phyloP scores from a whole-genome alignment of 2,329 filamentous ascomycete genomes.

The Coniochaeta prunicola region DNA sequence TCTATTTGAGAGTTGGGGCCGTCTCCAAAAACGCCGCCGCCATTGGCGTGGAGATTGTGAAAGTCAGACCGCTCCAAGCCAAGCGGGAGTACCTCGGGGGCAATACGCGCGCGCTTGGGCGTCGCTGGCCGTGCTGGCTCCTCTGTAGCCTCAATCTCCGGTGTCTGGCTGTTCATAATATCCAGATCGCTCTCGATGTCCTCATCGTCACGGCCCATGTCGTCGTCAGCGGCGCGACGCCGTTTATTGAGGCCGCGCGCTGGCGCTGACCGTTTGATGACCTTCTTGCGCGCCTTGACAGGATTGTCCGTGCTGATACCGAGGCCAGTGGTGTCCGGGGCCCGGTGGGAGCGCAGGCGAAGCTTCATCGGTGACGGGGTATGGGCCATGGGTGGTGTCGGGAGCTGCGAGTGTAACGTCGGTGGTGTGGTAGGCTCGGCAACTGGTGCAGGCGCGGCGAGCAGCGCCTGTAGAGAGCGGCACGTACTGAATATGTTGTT shows the following conservation, averaged over 20 bases:
- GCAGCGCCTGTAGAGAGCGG: conserved; percentile 53
- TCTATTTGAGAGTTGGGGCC: conserved; percentile 5
- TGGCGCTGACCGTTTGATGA: conserved; percentile 40
- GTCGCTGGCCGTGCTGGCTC: conserved; percentile 36
- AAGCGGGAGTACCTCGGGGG: conserved; percentile 52
- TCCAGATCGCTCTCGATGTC: conserved; percentile 14
- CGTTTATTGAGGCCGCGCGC: conserved; percentile 46
- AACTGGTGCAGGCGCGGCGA: conserved; percentile 31
- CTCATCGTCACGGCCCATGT: conserved; percentile 32
- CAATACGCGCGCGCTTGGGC: conserved; percentile 53
- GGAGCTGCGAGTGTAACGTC: conserved; percentile 32
- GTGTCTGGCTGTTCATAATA: conserved; percentile 5
- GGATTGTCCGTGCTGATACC: conserved; percentile 18
- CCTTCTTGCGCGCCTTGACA: conserved; percentile 33
- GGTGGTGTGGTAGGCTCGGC: conserved; percentile 33
- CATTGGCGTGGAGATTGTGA: conserved; percentile 36
- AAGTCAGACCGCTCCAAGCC: conserved; percentile 53
- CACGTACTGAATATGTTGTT: conserved; percentile 52
- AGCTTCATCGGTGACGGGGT: conserved; percentile 45
- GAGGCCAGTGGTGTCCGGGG: conserved; percentile 9
- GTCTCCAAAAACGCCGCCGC: conserved; percentile 16
- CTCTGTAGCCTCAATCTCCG: conserved; percentile 13
- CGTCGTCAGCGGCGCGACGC: conserved; percentile 39
- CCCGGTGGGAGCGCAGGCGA: conserved; percentile 42
- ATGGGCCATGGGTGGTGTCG: conserved; percentile 48